A percentile compares a stretch with the other conserved stretches of the same genome.
phyloP scores from a whole-genome alignment of 805 yeast species.

The Saturnispora sekii region DNA sequence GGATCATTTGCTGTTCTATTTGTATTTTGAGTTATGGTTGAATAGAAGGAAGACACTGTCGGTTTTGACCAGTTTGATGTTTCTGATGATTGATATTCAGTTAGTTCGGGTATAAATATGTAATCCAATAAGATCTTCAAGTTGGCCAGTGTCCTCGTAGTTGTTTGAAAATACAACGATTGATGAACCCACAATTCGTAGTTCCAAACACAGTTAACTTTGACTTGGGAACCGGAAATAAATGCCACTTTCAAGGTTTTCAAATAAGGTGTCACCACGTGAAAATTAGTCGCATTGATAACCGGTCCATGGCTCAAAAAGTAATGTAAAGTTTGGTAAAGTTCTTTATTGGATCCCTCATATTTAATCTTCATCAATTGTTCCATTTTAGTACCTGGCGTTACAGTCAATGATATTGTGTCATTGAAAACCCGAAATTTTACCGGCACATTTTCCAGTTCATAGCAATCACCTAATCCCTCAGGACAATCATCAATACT shows the following conservation, averaged over 20 bases:
- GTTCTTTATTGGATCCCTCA: background rate
- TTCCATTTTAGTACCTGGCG: conserved; percentile 1
- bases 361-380: conserved; percentile 3
- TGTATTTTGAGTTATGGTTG: conserved; percentile 39
- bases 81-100: conserved; percentile 18
- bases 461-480: background rate
- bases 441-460: background rate
- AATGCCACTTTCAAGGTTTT: background rate
- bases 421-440: conserved; percentile 4
- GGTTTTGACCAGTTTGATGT: conserved; percentile 11
- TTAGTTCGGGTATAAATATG: conserved; percentile 13
- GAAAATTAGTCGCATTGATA: conserved; percentile 5
- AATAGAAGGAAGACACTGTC: conserved; percentile 35
- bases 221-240: background rate
- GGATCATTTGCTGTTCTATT: conserved; percentile 11
- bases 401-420: background rate
- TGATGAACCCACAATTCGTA: conserved; percentile 14
- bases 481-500: background rate
- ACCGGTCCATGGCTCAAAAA: conserved; percentile 5
- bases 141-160: conserved; percentile 15
- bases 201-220: conserved; percentile 6
- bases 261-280: conserved; percentile 3
- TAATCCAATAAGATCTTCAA: conserved; percentile 13
- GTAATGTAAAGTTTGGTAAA: conserved; percentile 1
- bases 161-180: conserved; percentile 12